A percentile compares a stretch with the other conserved stretches of the same genome.
Evolutionary conservation across 2,329 filamentous ascomycete species (phyloP).

Genomic region (Shiraia bambusicola): DNA sequence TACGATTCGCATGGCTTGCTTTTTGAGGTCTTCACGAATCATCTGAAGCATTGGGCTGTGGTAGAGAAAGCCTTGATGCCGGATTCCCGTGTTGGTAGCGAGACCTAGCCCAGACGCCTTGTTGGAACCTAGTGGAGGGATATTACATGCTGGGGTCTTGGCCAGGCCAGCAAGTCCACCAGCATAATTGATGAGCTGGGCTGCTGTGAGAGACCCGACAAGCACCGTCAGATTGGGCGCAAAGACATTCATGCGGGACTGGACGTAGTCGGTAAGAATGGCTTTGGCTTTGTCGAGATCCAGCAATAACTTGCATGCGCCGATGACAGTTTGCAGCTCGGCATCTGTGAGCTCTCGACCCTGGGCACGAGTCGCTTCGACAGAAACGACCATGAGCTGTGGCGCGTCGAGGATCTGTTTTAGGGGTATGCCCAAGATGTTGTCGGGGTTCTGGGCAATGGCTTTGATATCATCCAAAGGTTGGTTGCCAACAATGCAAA

Average conservation of each 20-base stretch:
- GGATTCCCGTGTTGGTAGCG: constrained; percentile 86
- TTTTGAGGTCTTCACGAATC: constrained; percentile 83
- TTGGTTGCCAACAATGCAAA: constrained; percentile 88
- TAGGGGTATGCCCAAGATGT: constrained; percentile 73
- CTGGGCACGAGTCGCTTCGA: constrained; percentile 88
- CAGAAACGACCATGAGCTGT: constrained; percentile 90
- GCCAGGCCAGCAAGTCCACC: constrained; percentile 86
- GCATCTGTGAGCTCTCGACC: constrained; percentile 74
- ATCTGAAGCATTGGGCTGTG: constrained; percentile 85
- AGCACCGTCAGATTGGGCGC: constrained; percentile 90
- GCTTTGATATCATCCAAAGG: constrained; percentile 85
- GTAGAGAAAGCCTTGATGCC: constrained; percentile 91
- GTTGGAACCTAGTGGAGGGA: constrained; percentile 87
- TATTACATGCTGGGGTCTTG: constrained; percentile 90
- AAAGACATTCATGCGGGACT: constrained; percentile 95
- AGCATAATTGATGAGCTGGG: constrained; percentile 92
- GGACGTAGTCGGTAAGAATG: constrained; percentile 87
- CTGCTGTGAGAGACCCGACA: constrained; percentile 88
- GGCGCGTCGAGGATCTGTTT: constrained; percentile 83
- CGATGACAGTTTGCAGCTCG: constrained; percentile 72
- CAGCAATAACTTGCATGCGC: constrained; percentile 86
- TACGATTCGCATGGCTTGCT: constrained; percentile 92
- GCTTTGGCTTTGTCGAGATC: constrained; percentile 83
- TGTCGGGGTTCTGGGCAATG: constrained; percentile 74
- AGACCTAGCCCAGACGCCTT: constrained; percentile 78